Evolutionary conservation across 2,329 filamentous ascomycete species (phyloP).

Genomic region (Emergomyces africanus): DNA sequence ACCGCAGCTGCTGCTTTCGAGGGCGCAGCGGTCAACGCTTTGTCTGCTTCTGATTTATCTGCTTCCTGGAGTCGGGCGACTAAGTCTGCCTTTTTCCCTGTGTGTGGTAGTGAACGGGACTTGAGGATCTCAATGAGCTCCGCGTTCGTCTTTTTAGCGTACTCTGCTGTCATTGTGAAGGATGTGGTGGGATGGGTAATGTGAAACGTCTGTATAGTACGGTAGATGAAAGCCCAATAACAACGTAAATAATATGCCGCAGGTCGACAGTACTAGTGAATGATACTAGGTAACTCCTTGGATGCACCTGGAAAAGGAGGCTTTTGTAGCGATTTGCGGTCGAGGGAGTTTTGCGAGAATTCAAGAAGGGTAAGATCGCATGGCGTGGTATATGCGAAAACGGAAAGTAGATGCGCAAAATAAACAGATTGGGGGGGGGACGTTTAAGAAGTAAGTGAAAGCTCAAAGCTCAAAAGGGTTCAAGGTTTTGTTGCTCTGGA

Average conservation of each 20-base stretch:
- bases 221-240: background rate
- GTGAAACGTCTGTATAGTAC: background rate
- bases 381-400: background rate
- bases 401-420: background rate
- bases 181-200: background rate
- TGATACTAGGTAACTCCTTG: too few species aligned
- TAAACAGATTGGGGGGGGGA: background rate
- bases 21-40: constrained; percentile 6
- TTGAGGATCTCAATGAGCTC: constrained; percentile 39
- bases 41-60: constrained; percentile 30
- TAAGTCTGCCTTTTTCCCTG: constrained; percentile 39
- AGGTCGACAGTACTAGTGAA: background rate
- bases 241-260: background rate
- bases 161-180: constrained; percentile 29
- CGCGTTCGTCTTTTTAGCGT: constrained; percentile 38
- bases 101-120: constrained; percentile 33
- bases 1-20: constrained; percentile 12
- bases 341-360: background rate
- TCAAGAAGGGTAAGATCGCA: background rate
- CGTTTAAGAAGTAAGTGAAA: background rate
- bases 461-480: background rate
- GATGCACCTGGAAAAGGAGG: background rate
- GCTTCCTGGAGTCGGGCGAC: constrained; percentile 35
- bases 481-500: background rate
- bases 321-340: background rate